Evolutionary conservation across 176 grass and related monocot species (phyloP).

Genomic region (Tuctoria greenei): DNA sequence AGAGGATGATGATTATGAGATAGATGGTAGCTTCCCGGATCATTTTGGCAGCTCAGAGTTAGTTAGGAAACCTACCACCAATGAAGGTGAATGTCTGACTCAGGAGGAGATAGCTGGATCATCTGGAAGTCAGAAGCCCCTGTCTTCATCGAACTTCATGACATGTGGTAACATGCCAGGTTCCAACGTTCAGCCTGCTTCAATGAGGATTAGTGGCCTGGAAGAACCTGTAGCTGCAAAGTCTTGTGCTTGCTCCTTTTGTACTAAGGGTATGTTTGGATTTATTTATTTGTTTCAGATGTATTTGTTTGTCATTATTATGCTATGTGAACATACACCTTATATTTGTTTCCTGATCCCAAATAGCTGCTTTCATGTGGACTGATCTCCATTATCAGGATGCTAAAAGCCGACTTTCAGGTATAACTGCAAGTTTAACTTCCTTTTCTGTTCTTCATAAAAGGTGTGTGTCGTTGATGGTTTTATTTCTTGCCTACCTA

Average conservation of each 20-base stretch:
- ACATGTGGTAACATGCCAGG: constrained; percentile 18
- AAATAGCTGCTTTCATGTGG: constrained; percentile 85
- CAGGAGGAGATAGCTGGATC: constrained; percentile 44
- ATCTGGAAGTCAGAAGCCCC: constrained; percentile 37
- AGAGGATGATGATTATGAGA: constrained; percentile 46
- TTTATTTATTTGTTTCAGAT: background rate
- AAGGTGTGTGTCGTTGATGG: background rate
- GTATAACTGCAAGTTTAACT: constrained; percentile 41
- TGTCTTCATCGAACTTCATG: constrained; percentile 1
- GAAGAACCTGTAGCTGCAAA: constrained; percentile 48
- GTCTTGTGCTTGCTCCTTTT: constrained; percentile 79
- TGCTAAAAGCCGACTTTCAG: constrained; percentile 67
- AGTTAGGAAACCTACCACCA: constrained; percentile 4
- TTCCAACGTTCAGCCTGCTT: constrained; percentile 26
- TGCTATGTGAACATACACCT: background rate
- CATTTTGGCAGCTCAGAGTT: constrained; percentile 21
- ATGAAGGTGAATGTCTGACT: constrained; percentile 40
- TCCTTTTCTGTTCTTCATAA: background rate
- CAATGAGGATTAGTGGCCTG: constrained; percentile 1
- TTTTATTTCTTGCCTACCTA: background rate
- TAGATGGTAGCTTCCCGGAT: constrained; percentile 9
- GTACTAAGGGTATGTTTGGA: constrained; percentile 68
- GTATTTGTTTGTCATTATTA: constrained; percentile 9
- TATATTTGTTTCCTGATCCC: constrained; percentile 28
- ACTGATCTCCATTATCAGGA: constrained; percentile 91